Evolutionary conservation across 495 filamentous ascomycete species (phyloP).

Genomic region (Xylaria cubensis): DNA sequence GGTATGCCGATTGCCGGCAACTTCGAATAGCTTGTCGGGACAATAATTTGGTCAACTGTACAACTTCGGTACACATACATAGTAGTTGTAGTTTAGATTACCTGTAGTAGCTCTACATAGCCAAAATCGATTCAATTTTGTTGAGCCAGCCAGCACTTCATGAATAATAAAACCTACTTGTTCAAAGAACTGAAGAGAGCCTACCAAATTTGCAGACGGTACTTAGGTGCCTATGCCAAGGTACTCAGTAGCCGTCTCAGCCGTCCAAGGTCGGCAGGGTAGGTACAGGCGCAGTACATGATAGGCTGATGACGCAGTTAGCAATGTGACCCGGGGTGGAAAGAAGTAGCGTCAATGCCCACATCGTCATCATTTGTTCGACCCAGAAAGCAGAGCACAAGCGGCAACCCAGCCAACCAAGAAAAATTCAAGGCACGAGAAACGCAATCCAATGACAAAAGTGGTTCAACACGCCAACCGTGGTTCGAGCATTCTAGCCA

Average conservation of each 20-base stretch:
- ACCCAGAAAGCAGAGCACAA: conserved; percentile 16
- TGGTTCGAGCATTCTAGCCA: conserved; percentile 6
- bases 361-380: conserved; percentile 22
- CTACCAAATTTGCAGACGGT: not conserved
- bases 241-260: conserved; percentile 2
- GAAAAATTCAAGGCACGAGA: conserved; percentile 17
- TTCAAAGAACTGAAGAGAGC: too few relatives aligned
- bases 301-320: conserved; percentile 24
- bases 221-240: not conserved
- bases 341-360: conserved; percentile 5
- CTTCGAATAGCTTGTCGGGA: not conserved
- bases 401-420: conserved; percentile 26
- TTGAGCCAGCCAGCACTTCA: not conserved
- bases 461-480: not conserved
- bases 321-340: conserved; percentile 6
- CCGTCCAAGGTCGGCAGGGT: not conserved
- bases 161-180: not conserved
- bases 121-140: not conserved
- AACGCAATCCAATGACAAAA: conserved; percentile 19
- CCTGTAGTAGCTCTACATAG: not conserved
- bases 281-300: conserved; percentile 1
- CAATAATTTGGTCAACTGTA: not conserved
- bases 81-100: not conserved
- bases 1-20: conserved; percentile 13
- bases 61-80: not conserved